Conservation (phyloP, 768 basidiomycete species). For the Kwoniella bestiolae region DNA sequence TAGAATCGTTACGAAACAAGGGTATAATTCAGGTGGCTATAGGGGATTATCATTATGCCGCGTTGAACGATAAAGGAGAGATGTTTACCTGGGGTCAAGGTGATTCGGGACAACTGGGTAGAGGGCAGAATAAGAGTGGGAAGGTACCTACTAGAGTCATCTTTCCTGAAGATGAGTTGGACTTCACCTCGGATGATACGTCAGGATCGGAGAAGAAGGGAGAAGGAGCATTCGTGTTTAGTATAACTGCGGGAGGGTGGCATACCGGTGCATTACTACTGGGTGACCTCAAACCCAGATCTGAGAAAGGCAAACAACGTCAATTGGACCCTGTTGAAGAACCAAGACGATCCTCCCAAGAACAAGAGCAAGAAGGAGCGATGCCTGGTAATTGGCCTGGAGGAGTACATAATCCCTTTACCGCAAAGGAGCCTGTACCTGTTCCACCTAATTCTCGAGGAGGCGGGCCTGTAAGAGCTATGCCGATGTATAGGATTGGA, state of each 20-base stretch:
- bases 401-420: background rate
- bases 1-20: constrained; percentile 74
- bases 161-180: constrained; percentile 40
- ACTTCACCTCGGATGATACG: constrained; percentile 13
- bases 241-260: constrained; percentile 83
- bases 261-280: constrained; percentile 88
- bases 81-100: constrained; percentile 80
- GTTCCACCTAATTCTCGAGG: background rate
- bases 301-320: background rate
- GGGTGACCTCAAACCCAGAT: constrained; percentile 45
- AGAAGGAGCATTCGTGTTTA: constrained; percentile 74
- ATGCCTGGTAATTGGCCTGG: constrained; percentile 10
- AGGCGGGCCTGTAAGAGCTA: constrained; percentile 12
- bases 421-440: background rate
- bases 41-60: constrained; percentile 91
- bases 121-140: constrained; percentile 65
- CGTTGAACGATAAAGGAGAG: constrained; percentile 76
- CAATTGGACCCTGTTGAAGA: background rate
- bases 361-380: background rate
- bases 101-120: constrained; percentile 81
- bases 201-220: constrained; percentile 23
- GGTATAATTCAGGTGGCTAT: constrained; percentile 83
- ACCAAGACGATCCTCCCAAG: background rate
- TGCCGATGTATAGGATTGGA: constrained; percentile 23
- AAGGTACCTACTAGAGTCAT: constrained; percentile 53